Evolutionary conservation across 2,329 filamentous ascomycete species (phyloP).

Genomic region (Penicillium sp.): DNA sequence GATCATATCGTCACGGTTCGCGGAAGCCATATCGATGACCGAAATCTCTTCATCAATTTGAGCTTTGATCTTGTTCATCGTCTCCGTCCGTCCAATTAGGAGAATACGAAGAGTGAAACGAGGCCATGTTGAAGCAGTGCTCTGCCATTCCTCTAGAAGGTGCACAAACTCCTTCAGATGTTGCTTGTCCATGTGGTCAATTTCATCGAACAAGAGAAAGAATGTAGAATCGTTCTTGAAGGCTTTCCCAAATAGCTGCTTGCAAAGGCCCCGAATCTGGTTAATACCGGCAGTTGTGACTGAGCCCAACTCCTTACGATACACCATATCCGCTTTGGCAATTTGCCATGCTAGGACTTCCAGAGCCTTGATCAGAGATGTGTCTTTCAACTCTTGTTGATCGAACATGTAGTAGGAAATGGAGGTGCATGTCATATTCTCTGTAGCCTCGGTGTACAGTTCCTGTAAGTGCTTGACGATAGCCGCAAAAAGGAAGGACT

Average conservation of each 20-base stretch:
- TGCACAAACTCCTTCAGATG: no score
- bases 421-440: background rate
- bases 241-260: conserved; percentile 11
- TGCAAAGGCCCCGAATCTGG: conserved; percentile 13
- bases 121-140: conserved; percentile 12
- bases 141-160: no score
- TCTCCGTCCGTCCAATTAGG: background rate
- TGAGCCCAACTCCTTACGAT: background rate
- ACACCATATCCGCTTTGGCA: background rate
- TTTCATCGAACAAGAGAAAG: no score
- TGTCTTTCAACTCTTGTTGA: no score
- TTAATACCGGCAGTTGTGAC: background rate
- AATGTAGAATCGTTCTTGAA: conserved; percentile 24
- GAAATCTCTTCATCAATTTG: background rate
- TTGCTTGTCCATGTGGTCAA: no score
- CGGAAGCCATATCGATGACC: background rate
- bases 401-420: background rate
- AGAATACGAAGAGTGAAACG: background rate
- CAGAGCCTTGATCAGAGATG: no score
- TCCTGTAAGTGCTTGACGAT: background rate
- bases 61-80: background rate
- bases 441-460: background rate
- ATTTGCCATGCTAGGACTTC: background rate
- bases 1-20: conserved; percentile 22
- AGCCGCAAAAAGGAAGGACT: background rate